Base-by-base conservation (phyloP, 1,284 basidiomycete genomes). In the Irpex lacteus region DNA sequence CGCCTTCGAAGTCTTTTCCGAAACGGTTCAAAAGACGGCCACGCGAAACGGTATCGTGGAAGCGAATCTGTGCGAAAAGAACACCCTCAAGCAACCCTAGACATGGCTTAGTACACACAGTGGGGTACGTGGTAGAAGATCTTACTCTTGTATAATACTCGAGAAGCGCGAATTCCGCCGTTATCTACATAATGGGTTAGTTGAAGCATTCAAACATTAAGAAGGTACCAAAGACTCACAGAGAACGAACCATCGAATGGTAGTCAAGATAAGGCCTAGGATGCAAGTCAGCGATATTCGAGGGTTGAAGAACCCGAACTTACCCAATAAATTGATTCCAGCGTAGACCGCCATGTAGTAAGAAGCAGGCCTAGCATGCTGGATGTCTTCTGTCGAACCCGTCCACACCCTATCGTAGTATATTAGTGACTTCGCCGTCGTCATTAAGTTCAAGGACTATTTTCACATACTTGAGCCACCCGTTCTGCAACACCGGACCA, bases 1-100 rank as follows among this genome's bases (percentile, higher is more conserved):
- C 88, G 32, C 90, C 90, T 80, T 98, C 95, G 65, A 97, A 94
- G 73, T 98, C 96, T 74, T 98, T 97, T 50, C 95, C 94, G 70
- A 98, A 97, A 47, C 95, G 84, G 73, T 97, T 96, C 47, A 96
- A 78, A 5, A 96, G 78, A 11, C 94, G 86, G 5, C 95, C 95
- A 55, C 94, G 86, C 59, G 90, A 93, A 3, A 95, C 88, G 0
- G 95, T 98, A 72, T 98, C 96, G 72, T 97, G 96, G 84, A 98
- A 98, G 32, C 95, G 87, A 60, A 98, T 89, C 52, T 94, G 89
- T 1, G 96, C 95, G 70, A 96, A 96, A 1, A 99, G 80, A 8
- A 98, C 90, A 0, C 90, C 79, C 73, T 95, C 90, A 50, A 98
- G 82, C 58, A 99, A 83, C 11, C 63, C 61, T 63, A 63, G 18